These are phyloP conservation scores for Debaryomycetaceae sp. DNA, from an alignment of 1,139 yeast species.

Conservation along the genomic window DNA sequence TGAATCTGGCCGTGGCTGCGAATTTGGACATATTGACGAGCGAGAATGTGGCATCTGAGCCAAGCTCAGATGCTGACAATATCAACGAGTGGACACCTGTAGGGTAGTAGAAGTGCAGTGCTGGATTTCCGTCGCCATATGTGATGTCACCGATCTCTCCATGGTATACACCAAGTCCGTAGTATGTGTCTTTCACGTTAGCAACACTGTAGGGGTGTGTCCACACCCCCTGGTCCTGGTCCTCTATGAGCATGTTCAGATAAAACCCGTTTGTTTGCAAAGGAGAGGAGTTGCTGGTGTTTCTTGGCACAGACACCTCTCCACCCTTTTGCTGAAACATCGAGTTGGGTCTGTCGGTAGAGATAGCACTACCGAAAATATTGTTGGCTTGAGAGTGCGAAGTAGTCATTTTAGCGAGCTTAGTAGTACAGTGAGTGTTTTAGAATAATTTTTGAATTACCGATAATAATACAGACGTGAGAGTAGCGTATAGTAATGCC, in stretches of 20 bases:
- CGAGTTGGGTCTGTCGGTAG: constrained; percentile 40
- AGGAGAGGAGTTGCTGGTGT: constrained; percentile 40
- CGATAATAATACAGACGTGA: background rate
- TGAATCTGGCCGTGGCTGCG: constrained; percentile 18
- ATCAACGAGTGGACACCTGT: constrained; percentile 22
- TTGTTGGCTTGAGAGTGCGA: constrained; percentile 1
- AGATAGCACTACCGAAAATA: constrained; percentile 34
- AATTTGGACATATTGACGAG: constrained; percentile 18
- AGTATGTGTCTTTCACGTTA: constrained; percentile 20
- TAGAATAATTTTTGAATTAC: background rate
- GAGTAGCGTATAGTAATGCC: background rate
- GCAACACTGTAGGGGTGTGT: constrained; percentile 72
- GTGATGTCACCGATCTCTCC: constrained; percentile 51
- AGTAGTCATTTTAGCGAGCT: background rate
- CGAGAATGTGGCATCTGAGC: constrained; percentile 16
- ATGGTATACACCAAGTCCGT: constrained; percentile 63
- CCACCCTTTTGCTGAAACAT: constrained; percentile 40
- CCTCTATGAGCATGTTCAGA: constrained; percentile 63
- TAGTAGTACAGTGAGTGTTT: no score
- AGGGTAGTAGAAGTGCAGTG: constrained; percentile 38
- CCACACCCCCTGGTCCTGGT: constrained; percentile 58
- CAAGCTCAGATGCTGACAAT: constrained; percentile 22
- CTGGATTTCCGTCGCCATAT: constrained; percentile 52
- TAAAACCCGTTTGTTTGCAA: constrained; percentile 76
- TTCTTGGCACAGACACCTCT: constrained; percentile 45